phyloP scores from a whole-genome alignment of 2,329 filamentous ascomycete species.

The Fusarium longipes region DNA sequence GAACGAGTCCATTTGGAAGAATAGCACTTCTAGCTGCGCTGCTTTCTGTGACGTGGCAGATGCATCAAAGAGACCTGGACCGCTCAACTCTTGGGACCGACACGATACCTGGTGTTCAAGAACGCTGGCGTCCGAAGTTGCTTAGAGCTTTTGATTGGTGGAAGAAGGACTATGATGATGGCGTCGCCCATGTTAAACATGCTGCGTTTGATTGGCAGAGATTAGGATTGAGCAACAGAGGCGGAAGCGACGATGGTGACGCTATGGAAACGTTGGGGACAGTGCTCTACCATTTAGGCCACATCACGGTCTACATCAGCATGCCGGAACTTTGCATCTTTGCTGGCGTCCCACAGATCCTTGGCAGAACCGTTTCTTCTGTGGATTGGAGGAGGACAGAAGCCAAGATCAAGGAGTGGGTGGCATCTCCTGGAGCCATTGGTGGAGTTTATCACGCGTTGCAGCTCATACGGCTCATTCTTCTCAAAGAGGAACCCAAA shows the following conservation, averaged over 20 bases:
- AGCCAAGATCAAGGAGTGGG: constrained; percentile 47
- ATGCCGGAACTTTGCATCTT: constrained; percentile 48
- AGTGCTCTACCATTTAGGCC: constrained; percentile 45
- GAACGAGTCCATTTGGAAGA: constrained; percentile 45
- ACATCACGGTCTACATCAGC: constrained; percentile 47
- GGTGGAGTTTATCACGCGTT: constrained; percentile 46
- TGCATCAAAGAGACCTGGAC: constrained; percentile 46
- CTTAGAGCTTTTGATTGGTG: constrained; percentile 46
- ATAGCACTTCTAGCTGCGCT: constrained; percentile 43
- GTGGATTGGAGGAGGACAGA: constrained; percentile 46
- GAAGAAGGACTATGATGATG: constrained; percentile 47
- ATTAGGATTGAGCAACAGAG: constrained; percentile 41
- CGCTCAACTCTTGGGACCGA: constrained; percentile 43
- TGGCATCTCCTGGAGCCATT: constrained; percentile 45
- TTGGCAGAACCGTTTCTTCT: constrained; percentile 44
- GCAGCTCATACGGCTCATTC: constrained; percentile 43
- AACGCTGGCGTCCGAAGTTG: constrained; percentile 45
- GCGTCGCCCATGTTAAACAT: constrained; percentile 44
- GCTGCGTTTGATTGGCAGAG: constrained; percentile 48
- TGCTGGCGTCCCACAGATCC: constrained; percentile 44
- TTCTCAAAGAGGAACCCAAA: constrained; percentile 39
- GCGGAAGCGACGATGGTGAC: constrained; percentile 45
- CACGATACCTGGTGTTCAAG: constrained; percentile 44
- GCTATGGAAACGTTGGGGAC: constrained; percentile 46
- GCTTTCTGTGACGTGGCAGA: constrained; percentile 46